Percentiles rank a stretch among this genome's conserved stretches.
phyloP scores from a whole-genome alignment of 23 red algal genomes.

The Chondrus crispus region DNA sequence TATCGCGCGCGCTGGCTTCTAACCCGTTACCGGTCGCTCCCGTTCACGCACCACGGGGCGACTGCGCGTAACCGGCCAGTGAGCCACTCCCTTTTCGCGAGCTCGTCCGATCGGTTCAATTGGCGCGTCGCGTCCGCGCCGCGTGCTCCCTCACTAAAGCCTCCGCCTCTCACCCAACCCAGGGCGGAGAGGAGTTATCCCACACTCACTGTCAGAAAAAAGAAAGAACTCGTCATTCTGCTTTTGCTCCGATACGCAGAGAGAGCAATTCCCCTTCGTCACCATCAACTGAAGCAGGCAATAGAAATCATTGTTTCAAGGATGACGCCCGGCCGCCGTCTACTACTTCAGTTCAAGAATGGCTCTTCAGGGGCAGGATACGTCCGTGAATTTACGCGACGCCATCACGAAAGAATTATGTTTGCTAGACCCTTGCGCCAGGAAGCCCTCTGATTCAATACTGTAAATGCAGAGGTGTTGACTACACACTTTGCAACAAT shows the following conservation, averaged over 20 bases:
- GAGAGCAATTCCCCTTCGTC: not conserved
- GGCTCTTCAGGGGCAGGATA: not conserved
- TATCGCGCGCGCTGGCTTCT: no score
- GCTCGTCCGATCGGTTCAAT: no score
- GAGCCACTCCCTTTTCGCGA: no score
- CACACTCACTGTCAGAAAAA: no score
- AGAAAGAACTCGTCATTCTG: not conserved
- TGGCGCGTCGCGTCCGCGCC: no score
- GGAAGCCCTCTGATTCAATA: not conserved
- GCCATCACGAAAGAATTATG: not conserved
- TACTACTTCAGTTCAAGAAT: not conserved
- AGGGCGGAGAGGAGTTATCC: no score
- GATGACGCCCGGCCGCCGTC: not conserved
- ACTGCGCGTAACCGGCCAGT: no score
- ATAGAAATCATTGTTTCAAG: not conserved
- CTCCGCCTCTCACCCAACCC: no score
- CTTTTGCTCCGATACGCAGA: not conserved
- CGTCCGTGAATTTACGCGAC: not conserved
- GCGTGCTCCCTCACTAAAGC: no score
- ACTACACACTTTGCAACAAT: not conserved
- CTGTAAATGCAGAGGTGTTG: not conserved
- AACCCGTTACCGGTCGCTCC: no score
- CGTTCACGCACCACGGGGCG: no score
- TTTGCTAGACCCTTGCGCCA: not conserved
- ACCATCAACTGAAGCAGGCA: not conserved